Conservation (phyloP, 2,329 filamentous ascomycete species). For the Pestalotiopsis sp. region DNA sequence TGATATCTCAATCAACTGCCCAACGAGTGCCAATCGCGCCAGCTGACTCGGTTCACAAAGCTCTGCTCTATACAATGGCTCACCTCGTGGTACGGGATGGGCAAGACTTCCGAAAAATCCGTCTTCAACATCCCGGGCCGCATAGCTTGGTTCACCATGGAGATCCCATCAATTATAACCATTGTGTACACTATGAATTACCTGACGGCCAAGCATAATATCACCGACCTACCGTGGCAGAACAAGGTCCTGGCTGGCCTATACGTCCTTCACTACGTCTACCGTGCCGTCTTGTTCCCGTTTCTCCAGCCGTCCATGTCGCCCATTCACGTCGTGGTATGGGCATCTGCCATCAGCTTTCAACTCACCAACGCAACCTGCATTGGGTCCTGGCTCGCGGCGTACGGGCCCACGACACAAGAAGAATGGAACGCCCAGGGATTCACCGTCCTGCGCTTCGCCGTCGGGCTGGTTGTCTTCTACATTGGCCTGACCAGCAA, state of each 20-base stretch:
- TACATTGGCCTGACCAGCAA: conserved; percentile 76
- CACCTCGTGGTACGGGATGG: conserved; percentile 82
- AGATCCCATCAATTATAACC: conserved; percentile 74
- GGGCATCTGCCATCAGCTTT: conserved; percentile 66
- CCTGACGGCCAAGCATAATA: conserved; percentile 60
- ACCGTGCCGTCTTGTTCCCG: conserved; percentile 84
- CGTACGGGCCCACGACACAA: conserved; percentile 71
- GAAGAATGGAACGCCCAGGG: conserved; percentile 48
- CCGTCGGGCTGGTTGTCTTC: conserved; percentile 73
- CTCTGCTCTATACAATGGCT: conserved; percentile 74
- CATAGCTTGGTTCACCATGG: conserved; percentile 87
- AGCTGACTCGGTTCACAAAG: conserved; percentile 43
- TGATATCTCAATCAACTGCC: conserved; percentile 17
- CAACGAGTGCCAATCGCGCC: background rate
- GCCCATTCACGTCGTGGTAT: conserved; percentile 75
- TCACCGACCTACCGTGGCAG: conserved; percentile 69
- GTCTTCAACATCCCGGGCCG: conserved; percentile 86
- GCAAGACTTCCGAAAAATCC: conserved; percentile 81
- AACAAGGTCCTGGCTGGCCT: conserved; percentile 75
- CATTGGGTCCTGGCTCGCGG: conserved; percentile 79
- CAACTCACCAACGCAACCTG: conserved; percentile 80
- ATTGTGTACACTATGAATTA: conserved; percentile 78
- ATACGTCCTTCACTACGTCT: conserved; percentile 83
- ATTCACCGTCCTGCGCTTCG: conserved; percentile 47
- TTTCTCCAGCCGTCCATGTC: conserved; percentile 90